Conservation (phyloP, 306 rosid species). For the Rosa lucieae region DNA sequence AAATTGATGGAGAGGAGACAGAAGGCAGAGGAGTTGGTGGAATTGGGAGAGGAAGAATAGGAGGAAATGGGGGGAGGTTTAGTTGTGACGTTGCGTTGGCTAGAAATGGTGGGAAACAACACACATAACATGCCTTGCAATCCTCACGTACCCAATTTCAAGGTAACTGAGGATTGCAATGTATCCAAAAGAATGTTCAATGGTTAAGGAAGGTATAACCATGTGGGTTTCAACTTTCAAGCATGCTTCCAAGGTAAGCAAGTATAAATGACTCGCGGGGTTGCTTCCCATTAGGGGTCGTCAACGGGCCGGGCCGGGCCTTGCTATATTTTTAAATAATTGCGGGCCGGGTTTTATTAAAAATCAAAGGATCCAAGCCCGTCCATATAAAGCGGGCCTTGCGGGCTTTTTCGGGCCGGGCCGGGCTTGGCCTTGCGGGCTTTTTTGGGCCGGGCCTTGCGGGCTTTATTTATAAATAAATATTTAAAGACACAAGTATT, state of each 20-base stretch:
- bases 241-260: constrained; percentile 4
- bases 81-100: background rate
- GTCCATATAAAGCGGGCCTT: no score
- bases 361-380: no score
- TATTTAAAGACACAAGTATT: no score
- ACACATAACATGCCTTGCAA: background rate
- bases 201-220: background rate
- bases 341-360: no score
- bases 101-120: background rate
- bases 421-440: no score
- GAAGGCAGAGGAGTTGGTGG: background rate
- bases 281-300: constrained; percentile 13
- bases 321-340: no score
- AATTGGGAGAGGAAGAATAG: background rate
- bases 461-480: no score
- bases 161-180: background rate
- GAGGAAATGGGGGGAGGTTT: background rate
- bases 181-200: background rate
- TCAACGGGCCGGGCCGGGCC: no score
- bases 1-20: background rate
- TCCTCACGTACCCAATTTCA: background rate
- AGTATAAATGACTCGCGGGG: background rate
- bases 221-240: background rate
- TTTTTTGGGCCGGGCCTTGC: no score
- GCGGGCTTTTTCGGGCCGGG: no score